phyloP scores from a whole-genome alignment of 73 alveolate genomes.

The Tetrahymena elliotti region DNA sequence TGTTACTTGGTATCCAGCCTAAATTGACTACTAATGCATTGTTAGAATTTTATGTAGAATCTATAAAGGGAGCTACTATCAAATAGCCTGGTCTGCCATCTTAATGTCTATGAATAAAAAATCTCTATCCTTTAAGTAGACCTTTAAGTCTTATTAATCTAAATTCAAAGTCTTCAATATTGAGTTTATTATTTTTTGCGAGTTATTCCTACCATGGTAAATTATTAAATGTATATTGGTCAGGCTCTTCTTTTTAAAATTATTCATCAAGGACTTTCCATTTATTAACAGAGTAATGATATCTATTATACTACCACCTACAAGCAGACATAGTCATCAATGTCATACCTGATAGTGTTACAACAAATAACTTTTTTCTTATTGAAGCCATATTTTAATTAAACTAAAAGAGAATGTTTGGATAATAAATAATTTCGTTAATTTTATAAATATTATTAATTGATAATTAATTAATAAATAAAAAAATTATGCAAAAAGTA shows the following conservation, averaged over 20 bases:
- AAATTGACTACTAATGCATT: slow-evolving; percentile 4
- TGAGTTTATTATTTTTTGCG: neutral
- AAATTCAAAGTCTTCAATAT: neutral
- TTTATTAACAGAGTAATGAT: slow-evolving; percentile 20
- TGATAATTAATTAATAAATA: neutral
- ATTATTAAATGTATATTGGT: neutral
- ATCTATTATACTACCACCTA: slow-evolving; percentile 29
- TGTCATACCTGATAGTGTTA: neutral
- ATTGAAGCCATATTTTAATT: neutral
- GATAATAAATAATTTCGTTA: neutral
- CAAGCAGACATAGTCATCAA: slow-evolving; percentile 27
- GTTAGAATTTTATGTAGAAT: neutral
- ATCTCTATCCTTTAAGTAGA: slow-evolving; percentile 14
- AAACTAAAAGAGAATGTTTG: neutral
- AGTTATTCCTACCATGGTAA: neutral
- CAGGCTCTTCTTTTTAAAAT: neutral
- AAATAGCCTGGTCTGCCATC: slow-evolving; percentile 42
- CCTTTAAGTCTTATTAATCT: neutral
- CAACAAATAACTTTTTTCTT: neutral
- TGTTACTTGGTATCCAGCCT: slow-evolving; percentile 39
- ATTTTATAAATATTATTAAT: too few relatives aligned
- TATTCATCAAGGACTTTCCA: slow-evolving; percentile 33
- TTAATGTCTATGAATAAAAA: neutral
- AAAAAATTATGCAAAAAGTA: too few relatives aligned
- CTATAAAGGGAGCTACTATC: slow-evolving; percentile 14